Base-by-base conservation (phyloP, 371 early-diverging fungal species). In the Chytridium lagenaria region DNA sequence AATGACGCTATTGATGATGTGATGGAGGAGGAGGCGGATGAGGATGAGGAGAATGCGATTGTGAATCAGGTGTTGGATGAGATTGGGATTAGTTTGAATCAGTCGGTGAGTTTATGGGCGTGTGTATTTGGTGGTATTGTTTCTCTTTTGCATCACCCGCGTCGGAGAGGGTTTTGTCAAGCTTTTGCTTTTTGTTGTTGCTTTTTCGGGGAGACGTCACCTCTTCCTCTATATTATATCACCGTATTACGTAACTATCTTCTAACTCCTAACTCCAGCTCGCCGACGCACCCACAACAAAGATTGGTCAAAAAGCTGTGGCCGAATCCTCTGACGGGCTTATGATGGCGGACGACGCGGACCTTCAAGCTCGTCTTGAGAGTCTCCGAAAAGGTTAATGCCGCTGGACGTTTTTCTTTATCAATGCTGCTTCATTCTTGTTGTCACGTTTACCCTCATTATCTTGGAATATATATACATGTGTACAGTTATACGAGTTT, bases 1-100 rank as follows among this genome's bases (percentile, higher is more conserved):
- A 92, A 92, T 55, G 98, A 98, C 75, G 94, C 94, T 22, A 95
- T 98, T 67, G 97, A 98, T 72, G 97, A 95, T 78, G 93, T 90
- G 33, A 91, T 98, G 89, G 96, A 94, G 39, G 97, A 94, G 69
- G 96, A 94, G 36, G 94, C 93, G 52, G 94, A 93, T 40, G 98
- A 96, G 77, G 91, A 91, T 59, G 97, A 89, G 75, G 74, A 77
- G 0, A 88, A 98, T 2, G 86, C 90, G 63, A 94, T 98, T 74
- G 95, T 98, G 1, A 92, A 90, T 78, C 92, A 95, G 78, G 94
- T 97, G 0, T 77, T 97, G 64, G 98, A 98, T 81, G 98, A 98
- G 79, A 96, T 97, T 80, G 96, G 96, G 50, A 93, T 98, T 73
- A 85, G 82, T 64, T 68, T 95, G 59, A 79, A 82, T 44, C 77